Base-by-base conservation (phyloP, 1,284 basidiomycete genomes). In the Tilletia indica region DNA sequence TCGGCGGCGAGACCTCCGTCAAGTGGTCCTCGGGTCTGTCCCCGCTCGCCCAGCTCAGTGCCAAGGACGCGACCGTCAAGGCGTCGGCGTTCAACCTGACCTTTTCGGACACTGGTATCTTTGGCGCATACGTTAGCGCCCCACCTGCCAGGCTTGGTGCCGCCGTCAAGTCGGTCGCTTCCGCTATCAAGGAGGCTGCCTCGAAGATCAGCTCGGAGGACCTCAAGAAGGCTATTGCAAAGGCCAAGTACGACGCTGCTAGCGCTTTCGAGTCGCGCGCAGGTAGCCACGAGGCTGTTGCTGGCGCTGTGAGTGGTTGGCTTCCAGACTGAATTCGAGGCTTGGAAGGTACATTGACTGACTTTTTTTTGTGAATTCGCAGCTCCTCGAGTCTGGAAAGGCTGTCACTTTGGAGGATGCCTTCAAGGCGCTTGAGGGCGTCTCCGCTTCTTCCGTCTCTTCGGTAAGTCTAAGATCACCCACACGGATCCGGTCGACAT, bases 1-100 rank as follows among this genome's bases (percentile, higher is more conserved):
- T 84, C 21, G 82, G 82, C 63, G 82, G 82, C 49, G 76, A 78
- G 54, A 73, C 78, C 31, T 75, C 75, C 16, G 80, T 84, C 74
- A 84, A 83, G 78, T 84, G 82, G 82, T 76, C 72, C 68, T 70
- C 74, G 54, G 82, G 82, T 45, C 67, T 74, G 36, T 80, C 81
- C 34, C 80, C 82, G 19, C 76, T 84, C 36, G 72, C 76, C 8
- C 71, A 76, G 71, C 66, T 80, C 39, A 70, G 68, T 39, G 75
- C 76, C 21, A 72, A 66, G 68, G 72, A 79, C 38, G 25, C 12
- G 79, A 79, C 67, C 77, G 78, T 61, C 56, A 36, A 73, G 67
- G 82, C 78, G 6, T 69, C 73, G 38, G 78, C 82, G 31, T 83
- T 84, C 80, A 83, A 82, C 78, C 67, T 80, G 16, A 61, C 72